Evolutionary conservation across 441 rosid genomes (phyloP), one percentile per base, ranked within the genome.

Genomic region (Flueggea neowawraea): DNA sequence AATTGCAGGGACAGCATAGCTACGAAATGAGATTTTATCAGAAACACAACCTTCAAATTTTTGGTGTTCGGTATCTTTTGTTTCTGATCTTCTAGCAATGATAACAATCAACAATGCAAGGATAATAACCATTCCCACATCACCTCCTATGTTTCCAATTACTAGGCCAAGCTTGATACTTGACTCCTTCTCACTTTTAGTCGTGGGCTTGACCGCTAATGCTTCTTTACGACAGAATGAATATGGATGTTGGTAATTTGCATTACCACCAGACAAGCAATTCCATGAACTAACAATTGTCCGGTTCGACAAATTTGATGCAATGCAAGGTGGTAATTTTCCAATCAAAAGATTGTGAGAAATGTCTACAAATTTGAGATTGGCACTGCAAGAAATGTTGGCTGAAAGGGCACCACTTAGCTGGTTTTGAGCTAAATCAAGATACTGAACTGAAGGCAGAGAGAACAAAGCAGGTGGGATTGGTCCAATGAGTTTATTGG

Each of bases 201-300:
- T 54, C 11, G 86, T 78, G 7, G 89, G 87, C 72, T 84, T 69
- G 52, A 86, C 90, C 49, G 97, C 96, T 68, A 84, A 64, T 53
- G 97, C 99, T 73, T 79, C 82, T 70, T 82, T 86, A 49, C 74
- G 82, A 76, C 99, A 94, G 75, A 80, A 86, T 8, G 94, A 78
- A 67, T 62, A 62, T 4, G 92, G 82, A 72, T 83, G 96, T 82
- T 89, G 99, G 28, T 22, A 22, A 58, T 87, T 57, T 4, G 78
- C 54, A 60, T 67, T 73, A 39, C 76, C 78, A 32, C 66, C 65
- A 44, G 94, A 84, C 66, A 91, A 71, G 59, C 99, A 91, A 52
- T 94, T 94, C 89, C 93, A 89, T 16, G 92, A 83, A 67, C 81
- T 84, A 33, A 82, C 61, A 16, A 89, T 80, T 22, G 28, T 22